Evolutionary conservation across 257 asterid species (phyloP).

Genomic region (Parsonsia alboflavescens): DNA sequence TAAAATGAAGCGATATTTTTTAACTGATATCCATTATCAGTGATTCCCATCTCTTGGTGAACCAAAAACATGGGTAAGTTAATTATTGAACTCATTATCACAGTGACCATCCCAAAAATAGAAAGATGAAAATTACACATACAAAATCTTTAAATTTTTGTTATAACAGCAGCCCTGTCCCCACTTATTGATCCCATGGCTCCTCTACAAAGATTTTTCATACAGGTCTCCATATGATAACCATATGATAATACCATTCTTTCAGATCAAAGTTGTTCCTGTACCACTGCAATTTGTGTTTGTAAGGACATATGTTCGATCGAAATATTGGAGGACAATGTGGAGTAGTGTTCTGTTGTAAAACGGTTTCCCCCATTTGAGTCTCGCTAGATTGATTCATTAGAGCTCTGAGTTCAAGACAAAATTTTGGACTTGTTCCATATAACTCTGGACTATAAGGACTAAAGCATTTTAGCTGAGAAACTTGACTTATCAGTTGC

Average conservation of each 20-base stretch:
- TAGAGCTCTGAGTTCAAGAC: no score
- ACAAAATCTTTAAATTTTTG: not conserved
- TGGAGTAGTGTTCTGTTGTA: not conserved
- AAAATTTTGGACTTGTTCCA: no score
- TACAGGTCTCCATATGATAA: no score
- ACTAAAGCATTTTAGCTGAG: no score
- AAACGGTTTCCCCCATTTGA: not conserved
- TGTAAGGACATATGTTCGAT: no score
- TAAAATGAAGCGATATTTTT: no score
- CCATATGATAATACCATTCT: not conserved
- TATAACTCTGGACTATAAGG: no score
- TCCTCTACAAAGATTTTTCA: not conserved
- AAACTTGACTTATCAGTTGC: no score
- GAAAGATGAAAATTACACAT: not conserved
- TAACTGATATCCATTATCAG: not conserved
- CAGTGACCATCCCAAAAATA: not conserved
- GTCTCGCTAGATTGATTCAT: no score
- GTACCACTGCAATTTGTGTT: not conserved
- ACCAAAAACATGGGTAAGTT: not conserved
- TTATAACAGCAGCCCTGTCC: not conserved
- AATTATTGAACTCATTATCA: not conserved
- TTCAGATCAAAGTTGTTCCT: not conserved
- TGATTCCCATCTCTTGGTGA: not conserved
- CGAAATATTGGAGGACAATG: no score
- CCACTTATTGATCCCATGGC: not conserved